Evolutionary conservation across 139 green algal genomes (phyloP), one percentile per base, ranked within the genome.

Genomic region (Penium margaritaceum): DNA sequence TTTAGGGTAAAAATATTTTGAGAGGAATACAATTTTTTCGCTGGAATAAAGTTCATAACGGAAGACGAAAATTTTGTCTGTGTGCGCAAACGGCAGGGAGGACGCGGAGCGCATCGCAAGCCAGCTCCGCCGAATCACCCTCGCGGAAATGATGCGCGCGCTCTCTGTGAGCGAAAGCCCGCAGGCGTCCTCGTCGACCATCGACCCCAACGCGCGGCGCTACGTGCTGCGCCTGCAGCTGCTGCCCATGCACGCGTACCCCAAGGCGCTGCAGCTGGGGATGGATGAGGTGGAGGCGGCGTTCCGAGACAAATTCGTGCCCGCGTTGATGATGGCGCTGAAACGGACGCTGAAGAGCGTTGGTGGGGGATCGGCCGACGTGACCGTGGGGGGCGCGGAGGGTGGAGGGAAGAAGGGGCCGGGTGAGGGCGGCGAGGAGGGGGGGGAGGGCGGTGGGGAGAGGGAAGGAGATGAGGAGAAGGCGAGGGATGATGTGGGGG

Each of bases 61-160:
- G n/a, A n/a, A n/a, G n/a, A n/a, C n/a, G n/a, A n/a, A n/a, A n/a
- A n/a, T n/a, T n/a, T n/a, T n/a, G 7, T 7, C 32, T 37, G 9
- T 37, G 30, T 37, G 30, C 55, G 30, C 9, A 12, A 19, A 12
- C 9, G 36, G 55, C 71, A 78, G 71, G 17, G 63, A 61, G 36
- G 69, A 79, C 39, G 75, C 53, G 24, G 36, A 79, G 54, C 27
- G 7, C 35, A 29, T 83, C 7, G 77, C 70, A 27, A 32, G 30
- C 7, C 29, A 38, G 43, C 65, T 83, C n/a, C 37, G 44, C 27
- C 57, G 85, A 58, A 85, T 97, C 35, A 73, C 80, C 12, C 82
- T 98, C 47, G 90, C 88, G 2, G 90, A 97, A 78, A 75, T 87
- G 24, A 55, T 90, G 58, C 36, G 66, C 46, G 80, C 73, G 19